Evolutionary conservation across 225 moss, liverwort and hornwort genomes (phyloP).

Genomic region (Anthoceros angustus): DNA sequence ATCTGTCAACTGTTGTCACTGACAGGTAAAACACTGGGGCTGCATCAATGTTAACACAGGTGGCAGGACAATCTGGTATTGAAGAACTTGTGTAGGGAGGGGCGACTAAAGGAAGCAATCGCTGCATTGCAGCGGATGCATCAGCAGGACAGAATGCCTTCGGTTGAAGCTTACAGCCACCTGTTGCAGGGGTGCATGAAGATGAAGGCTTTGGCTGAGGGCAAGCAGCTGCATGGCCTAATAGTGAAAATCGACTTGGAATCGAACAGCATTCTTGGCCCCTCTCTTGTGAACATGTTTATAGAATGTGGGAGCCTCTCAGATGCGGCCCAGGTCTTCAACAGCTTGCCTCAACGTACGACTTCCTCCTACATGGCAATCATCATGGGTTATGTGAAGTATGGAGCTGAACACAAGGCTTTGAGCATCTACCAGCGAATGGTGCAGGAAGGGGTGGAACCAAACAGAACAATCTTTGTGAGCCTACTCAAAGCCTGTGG

Average conservation of each 20-base stretch:
- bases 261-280: constrained; percentile 20
- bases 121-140: constrained; percentile 23
- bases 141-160: constrained; percentile 9
- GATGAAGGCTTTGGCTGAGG: constrained; percentile 23
- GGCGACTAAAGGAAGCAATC: not conserved
- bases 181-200: constrained; percentile 28
- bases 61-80: too few relatives aligned
- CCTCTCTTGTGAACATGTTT: constrained; percentile 34
- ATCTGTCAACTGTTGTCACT: too few relatives aligned
- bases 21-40: too few relatives aligned
- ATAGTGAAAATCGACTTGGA: constrained; percentile 15
- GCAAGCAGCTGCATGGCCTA: constrained; percentile 27
- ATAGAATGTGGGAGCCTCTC: constrained; percentile 25
- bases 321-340: constrained; percentile 23
- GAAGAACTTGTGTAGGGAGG: too few relatives aligned
- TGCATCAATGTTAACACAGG: too few relatives aligned
- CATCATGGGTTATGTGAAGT: constrained; percentile 27
- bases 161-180: constrained; percentile 24
- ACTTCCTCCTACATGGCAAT: constrained; percentile 32
- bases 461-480: constrained; percentile 12
- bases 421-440: constrained; percentile 21
- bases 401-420: constrained; percentile 14
- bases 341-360: constrained; percentile 15
- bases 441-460: constrained; percentile 18
- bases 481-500: not conserved